Conservation (phyloP, 1,284 basidiomycete genomes). For the Cryptococcus deneoformans region DNA sequence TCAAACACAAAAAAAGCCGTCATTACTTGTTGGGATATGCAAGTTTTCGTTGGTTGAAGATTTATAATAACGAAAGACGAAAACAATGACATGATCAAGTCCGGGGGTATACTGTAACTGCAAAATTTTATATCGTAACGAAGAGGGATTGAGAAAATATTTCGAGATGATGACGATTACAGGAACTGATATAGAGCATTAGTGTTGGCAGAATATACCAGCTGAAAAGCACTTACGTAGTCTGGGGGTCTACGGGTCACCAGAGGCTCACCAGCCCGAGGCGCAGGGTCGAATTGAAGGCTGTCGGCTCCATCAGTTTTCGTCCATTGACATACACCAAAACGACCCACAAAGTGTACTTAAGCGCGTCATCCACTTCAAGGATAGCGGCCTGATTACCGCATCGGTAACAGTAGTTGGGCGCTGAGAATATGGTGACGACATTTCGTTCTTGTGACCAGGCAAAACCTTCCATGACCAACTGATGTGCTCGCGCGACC, state of each 20-base stretch:
- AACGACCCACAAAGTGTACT: conserved; percentile 52
- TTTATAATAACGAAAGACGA: not conserved
- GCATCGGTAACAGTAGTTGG: conserved; percentile 99
- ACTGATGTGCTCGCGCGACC: conserved; percentile 91
- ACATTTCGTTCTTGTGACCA: conserved; percentile 99
- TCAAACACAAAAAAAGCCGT: too few relatives aligned
- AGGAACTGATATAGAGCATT: not conserved
- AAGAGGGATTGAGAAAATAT: not conserved
- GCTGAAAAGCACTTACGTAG: conserved; percentile 61
- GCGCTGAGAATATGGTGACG: conserved; percentile 99
- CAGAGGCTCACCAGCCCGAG: conserved; percentile 94
- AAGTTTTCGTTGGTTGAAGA: too few relatives aligned
- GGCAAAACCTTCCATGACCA: conserved; percentile 93
- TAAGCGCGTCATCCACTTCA: conserved; percentile 87
- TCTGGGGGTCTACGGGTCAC: conserved; percentile 98
- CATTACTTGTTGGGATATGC: too few relatives aligned
- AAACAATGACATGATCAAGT: not conserved
- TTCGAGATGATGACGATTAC: not conserved
- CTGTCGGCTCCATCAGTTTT: conserved; percentile 49
- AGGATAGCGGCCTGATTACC: conserved; percentile 99
- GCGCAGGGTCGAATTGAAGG: conserved; percentile 99
- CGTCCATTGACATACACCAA: conserved; percentile 1
- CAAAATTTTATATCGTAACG: not conserved
- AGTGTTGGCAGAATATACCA: not conserved
- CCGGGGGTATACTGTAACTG: conserved; percentile 2